These are phyloP conservation scores for Rhizopus delemar DNA, from an alignment of 371 early-diverging fungal genomes.

Conservation along the genomic window DNA sequence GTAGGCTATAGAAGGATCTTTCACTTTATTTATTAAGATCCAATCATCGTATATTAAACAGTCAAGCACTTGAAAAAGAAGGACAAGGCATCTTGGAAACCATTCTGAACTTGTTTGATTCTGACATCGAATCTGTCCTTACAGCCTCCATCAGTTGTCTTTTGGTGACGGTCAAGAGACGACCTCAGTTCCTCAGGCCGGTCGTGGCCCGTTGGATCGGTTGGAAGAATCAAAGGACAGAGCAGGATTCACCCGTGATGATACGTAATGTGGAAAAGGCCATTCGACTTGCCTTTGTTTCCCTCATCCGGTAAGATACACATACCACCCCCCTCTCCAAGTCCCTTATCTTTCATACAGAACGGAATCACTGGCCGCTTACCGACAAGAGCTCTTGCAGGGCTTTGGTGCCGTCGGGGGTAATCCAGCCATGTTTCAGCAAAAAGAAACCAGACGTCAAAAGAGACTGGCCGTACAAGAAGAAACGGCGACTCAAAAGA, in stretches of 20 bases:
- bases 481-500: constrained; percentile 22
- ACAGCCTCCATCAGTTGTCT: constrained; percentile 51
- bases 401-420: constrained; percentile 46
- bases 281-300: constrained; percentile 40
- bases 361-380: constrained; percentile 28
- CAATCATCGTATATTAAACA: constrained; percentile 45
- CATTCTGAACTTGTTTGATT: constrained; percentile 19
- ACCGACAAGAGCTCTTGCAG: constrained; percentile 36
- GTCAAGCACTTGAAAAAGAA: constrained; percentile 34
- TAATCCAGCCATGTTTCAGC: constrained; percentile 42
- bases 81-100: constrained; percentile 30
- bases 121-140: constrained; percentile 30
- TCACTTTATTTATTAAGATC: constrained; percentile 41
- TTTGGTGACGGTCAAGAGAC: constrained; percentile 33
- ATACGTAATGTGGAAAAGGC: constrained; percentile 45
- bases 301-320: constrained; percentile 43
- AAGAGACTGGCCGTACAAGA: constrained; percentile 17
- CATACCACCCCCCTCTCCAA: neutral
- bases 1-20: constrained; percentile 28
- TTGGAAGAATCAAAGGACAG: constrained; percentile 32
- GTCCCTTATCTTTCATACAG: constrained; percentile 16
- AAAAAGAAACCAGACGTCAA: constrained; percentile 25
- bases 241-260: constrained; percentile 36
- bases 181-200: constrained; percentile 36
- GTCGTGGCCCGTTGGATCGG: constrained; percentile 25